Evolutionary conservation across 2,329 filamentous ascomycete genomes (phyloP), one percentile per base, ranked within the genome.

Genomic region (Diaporthe citriasiana): DNA sequence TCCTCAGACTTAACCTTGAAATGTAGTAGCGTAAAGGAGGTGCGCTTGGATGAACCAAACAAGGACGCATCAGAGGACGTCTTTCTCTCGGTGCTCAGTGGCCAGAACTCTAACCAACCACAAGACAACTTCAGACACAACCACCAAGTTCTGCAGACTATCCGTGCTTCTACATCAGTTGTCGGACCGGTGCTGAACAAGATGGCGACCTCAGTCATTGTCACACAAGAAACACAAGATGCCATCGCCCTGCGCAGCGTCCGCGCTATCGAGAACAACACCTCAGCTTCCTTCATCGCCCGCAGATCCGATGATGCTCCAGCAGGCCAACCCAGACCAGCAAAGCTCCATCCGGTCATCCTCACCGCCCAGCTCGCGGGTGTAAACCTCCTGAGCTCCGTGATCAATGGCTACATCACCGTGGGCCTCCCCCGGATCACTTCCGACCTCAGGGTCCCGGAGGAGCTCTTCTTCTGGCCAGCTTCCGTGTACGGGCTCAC

Each of bases 401-500:
- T 80, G 74, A 70, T 77, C 53, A 81, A 79, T 60, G 82, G 82
- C 33, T 79, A 86, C 2, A 78, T 86, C 25, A 78, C 85, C 3
- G 81, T 86, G 35, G 81, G 81, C 27, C 79, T 87, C 0, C 84
- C 85, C 6, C 78, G 79, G 15, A 86, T 88, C 73, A 82, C 84
- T 1, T 72, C 76, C 19, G 83, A 84, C 40, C 77, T 86, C 45
- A 69, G 76, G 38, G 76, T 85, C 1, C 79, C 80, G 10, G 53
- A 76, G 7, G 78, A 79, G 0, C 80, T 85, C n/a, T 78, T 81
- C 3, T 81, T 85, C 65, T 85, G 84, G 84, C 84, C 84, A 1
- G 77, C 81, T 0, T 84, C 83, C 3, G 82, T 83, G 1, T 80
- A 80, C 27, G 78, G 78, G 0, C 79, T 85, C 0, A 80, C 83